Evolutionary conservation across 768 basidiomycete genomes (phyloP), one percentile per base, ranked within the genome.

Genomic region (Pleurotus cornucopiae): DNA sequence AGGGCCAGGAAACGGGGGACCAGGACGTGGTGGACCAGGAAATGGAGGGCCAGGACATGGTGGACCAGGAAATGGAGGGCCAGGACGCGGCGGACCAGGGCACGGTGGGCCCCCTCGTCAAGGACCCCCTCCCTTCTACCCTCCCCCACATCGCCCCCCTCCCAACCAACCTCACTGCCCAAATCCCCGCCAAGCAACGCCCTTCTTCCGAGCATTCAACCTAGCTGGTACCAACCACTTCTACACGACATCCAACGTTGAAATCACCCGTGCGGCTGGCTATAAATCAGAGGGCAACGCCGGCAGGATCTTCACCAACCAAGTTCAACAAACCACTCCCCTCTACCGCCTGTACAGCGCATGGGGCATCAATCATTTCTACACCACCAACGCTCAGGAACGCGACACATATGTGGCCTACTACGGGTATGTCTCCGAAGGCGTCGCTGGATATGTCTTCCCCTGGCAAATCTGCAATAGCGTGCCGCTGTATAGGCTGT

Each of bases 271-370:
- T 13, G 41, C 54, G 1, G 2, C 12, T 5, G 45, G 43, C 18
- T 55, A 55, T 26, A 55, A 55, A 4, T 9, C 5, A 6, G 54
- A 55, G 16, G 40, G 21, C 40, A 14, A 18, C 21, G 54, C 44
- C 25, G 41, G 54, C 4, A 41, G 25, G 7, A 53, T 61, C 49
- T 61, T 56, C 30, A 4, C 41, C 23, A 47, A 18, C 49, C 55
- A 46, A 46, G 49, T 41, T 26, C 26, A 46, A 37, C 34, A 34
- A n/a, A 62, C 56, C 37, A 34, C 52, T 30, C 56, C 61, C 4
- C 46, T 62, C 38, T 62, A 60, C 49, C 61, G 59, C 40, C 18
- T 60, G 30, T 62, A 55, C 25, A 61, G 57, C 53, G 7, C 54
- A 5, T 45, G 26, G 26, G 30, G 30, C 16, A 41, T 43, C 23